These are phyloP conservation scores for Acanthamoeba royreba DNA, from an alignment of 208 protist genomes.

Conservation along the genomic window DNA sequence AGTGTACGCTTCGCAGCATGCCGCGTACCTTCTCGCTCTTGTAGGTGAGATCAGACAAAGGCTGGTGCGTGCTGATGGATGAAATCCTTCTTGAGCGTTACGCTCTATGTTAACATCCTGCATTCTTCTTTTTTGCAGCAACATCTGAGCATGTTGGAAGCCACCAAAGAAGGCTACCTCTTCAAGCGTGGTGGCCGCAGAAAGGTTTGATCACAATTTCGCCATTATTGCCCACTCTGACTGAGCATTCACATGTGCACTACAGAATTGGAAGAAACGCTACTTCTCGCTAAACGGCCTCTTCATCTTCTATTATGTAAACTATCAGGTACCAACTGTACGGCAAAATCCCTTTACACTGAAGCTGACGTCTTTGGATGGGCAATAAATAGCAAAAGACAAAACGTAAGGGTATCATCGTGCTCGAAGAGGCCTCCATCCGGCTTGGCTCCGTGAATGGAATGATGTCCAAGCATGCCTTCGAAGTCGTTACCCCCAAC, in stretches of 20 bases:
- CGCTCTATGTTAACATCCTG: neutral
- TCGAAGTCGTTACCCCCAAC: constrained; percentile 22
- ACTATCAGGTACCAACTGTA: too few species aligned
- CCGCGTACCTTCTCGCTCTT: neutral
- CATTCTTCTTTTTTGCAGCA: neutral
- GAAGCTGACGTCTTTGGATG: too few species aligned
- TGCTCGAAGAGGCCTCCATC: constrained; percentile 18
- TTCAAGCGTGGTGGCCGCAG: constrained; percentile 3
- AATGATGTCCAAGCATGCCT: neutral
- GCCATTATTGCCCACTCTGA: neutral
- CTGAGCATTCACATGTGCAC: neutral
- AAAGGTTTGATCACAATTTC: neutral
- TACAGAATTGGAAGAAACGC: constrained; percentile 25
- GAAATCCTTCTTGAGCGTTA: neutral
- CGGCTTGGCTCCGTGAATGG: neutral
- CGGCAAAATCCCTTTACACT: too few species aligned
- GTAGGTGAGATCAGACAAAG: neutral
- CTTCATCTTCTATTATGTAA: constrained; percentile 31
- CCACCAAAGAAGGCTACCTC: constrained; percentile 24
- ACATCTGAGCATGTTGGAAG: neutral
- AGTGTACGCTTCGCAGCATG: neutral
- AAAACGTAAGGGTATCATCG: constrained; percentile 13
- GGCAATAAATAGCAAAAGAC: neutral
- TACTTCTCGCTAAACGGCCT: constrained; percentile 17
- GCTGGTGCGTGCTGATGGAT: neutral